Base-by-base conservation (phyloP, 192 early-diverging fungal species). In the Coemansia sp. region DNA sequence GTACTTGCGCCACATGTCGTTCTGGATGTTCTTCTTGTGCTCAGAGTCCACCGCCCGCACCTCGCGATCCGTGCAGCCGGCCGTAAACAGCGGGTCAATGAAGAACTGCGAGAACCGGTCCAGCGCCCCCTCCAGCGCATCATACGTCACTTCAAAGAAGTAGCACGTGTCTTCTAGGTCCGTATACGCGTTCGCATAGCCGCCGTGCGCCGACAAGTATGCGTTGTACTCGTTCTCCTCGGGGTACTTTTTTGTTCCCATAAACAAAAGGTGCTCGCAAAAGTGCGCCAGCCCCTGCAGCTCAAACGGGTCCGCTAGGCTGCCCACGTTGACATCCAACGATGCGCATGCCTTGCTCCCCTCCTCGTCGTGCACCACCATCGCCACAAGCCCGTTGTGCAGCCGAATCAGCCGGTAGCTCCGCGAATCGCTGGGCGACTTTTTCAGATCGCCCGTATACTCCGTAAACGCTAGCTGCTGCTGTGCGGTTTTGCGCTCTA, bases 1-100 rank as follows among this genome's bases (percentile, higher is more conserved):
- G 63, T 87, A 88, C 54, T 90, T 81, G 26, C 93, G 81, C 93
- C 94, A 95, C 56, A 72, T 79, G 62, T 98, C 94, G 37, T 76
- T 83, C 67, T 96, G 93, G n/a, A 92, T 62, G 71, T 97, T 96
- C 66, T 92, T 93, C 58, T 94, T 93, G 80, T 94, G 90, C 62
- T 98, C 96, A 3, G 95, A 96, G 75, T 99, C 93, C 6, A 99
- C 93, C 0, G 96, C 96, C 5, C 83, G 77, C 59, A 97, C 73
- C 75, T 99, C 96, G 44, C 94, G 85, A 40, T 99, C 96, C 11
- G 89, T 93, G 66, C 92, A 93, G 49, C 82, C 83, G 15, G 86
- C 85, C 23, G 83, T 81, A 72, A 97, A 97, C 43, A 94, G 83
- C 32, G 96, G 94, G 20, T 81, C 78, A 30, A 94, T 92, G 60